Evolutionary conservation across 352 stramenopile species (phyloP).

Genomic region (Phytophthora quininea): DNA sequence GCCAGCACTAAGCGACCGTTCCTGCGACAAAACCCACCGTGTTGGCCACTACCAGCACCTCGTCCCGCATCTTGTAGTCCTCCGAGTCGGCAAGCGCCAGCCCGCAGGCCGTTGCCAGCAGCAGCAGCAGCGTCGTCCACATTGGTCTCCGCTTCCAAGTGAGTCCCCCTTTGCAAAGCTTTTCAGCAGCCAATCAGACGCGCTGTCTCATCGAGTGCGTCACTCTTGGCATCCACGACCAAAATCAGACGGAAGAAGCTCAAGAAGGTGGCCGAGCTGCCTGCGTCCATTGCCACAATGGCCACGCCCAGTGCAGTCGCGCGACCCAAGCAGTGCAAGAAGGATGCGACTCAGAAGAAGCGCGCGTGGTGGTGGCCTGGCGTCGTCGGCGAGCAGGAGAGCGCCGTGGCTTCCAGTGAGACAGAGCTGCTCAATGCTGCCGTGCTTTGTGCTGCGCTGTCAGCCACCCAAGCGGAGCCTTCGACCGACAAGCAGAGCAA

Average conservation of each 20-base stretch:
- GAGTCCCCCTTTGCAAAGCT: constrained; percentile 3
- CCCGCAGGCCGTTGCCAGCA: constrained; percentile 12
- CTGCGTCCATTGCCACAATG: constrained; percentile 9
- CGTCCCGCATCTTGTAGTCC: constrained; percentile 60
- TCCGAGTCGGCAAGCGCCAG: constrained; percentile 21
- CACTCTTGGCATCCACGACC: too few relatives aligned
- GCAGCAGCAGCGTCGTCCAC: constrained; percentile 22
- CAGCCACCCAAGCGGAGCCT: constrained; percentile 36
- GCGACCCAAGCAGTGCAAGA: neutral
- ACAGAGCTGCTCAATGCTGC: constrained; percentile 76
- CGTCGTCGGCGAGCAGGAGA: constrained; percentile 15
- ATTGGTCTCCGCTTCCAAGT: constrained; percentile 22
- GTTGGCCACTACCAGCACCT: constrained; percentile 76
- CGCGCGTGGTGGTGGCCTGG: constrained; percentile 59
- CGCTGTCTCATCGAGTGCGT: neutral
- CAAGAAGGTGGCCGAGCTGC: neutral
- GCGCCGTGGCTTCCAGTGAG: constrained; percentile 55
- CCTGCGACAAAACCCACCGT: constrained; percentile 41
- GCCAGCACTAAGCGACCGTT: neutral
- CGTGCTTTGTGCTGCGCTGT: constrained; percentile 73
- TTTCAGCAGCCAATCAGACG: neutral
- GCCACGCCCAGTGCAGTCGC: constrained; percentile 15
- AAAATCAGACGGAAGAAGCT: constrained; percentile 7
- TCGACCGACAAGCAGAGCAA: constrained; percentile 22
- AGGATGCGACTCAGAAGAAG: constrained; percentile 1